Evolutionary conservation across 495 filamentous ascomycete species (phyloP), one percentile per base, ranked within the genome.

Genomic region (Penicillium psychrofluorescens): DNA sequence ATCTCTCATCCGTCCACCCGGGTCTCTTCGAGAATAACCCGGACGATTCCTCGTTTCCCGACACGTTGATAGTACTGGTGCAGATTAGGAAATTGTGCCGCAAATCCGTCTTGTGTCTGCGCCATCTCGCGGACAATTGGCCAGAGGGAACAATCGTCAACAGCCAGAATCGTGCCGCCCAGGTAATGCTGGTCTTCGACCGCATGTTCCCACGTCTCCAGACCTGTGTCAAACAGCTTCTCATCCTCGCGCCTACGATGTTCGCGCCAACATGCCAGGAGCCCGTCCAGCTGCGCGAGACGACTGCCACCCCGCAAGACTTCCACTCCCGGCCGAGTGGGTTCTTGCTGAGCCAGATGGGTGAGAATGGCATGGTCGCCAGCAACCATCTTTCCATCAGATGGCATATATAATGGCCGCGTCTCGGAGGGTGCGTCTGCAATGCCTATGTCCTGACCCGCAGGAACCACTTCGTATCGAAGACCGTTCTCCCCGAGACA

Each of bases 81-180:
- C n/a, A 84, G 41, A n/a, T 64, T 67, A 14, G 62, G 61, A 37
- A 73, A 72, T 5, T 41, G 53, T 49, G 49, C 32, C 54, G 50
- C 44, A 66, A 43, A 35, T 48, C 40, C 40, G 55, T 59, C 36
- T 39, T 60, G 10, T 1, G 49, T 46, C 7, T 56, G 53, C 8
- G 78, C 63, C 8, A 86, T 73, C 28, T 81, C 74, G 39, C 81
- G 59, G 34, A 91, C 61, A 8, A 86, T 71, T 0, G 86, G 85
- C 82, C 82, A 89, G 8, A 87, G 64, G 0, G 79, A 77, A 53
- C 78, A 88, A 57, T 91, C 86, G 8, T 80, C 84, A 11, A 86
- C 68, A 2, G 74, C 72, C 11, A 83, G 71, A 1, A 48, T 48
- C 0, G 60, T 44, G 0, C 81, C 84, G 11, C 76, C 75, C 6